phyloP scores from a whole-genome alignment of 768 basidiomycete genomes.

The Suillus lakei region DNA sequence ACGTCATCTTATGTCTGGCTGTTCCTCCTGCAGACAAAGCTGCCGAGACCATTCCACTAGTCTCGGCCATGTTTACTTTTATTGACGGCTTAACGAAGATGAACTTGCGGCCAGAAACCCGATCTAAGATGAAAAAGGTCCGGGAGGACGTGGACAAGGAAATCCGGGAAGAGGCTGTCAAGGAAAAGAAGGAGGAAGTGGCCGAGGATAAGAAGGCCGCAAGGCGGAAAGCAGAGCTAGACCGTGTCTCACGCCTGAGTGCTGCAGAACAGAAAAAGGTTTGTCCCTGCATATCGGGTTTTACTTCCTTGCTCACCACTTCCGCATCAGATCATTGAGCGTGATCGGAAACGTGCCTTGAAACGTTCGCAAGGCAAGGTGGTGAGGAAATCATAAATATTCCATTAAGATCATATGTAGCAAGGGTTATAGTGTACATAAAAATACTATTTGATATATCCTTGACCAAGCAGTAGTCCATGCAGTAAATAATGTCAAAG shows the following conservation, averaged over 20 bases:
- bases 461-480: background rate
- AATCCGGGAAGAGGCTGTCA: conserved; percentile 68
- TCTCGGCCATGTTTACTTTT: conserved; percentile 73
- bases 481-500: background rate
- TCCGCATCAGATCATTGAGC: conserved; percentile 60
- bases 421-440: conserved; percentile 2
- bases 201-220: conserved; percentile 73
- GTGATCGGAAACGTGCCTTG: conserved; percentile 74
- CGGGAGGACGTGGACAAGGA: conserved; percentile 74
- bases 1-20: conserved; percentile 70
- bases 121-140: conserved; percentile 71
- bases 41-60: conserved; percentile 57
- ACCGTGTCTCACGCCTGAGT: conserved; percentile 71
- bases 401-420: background rate
- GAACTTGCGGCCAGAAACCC: conserved; percentile 81
- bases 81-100: conserved; percentile 68
- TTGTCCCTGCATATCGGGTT: conserved; percentile 13
- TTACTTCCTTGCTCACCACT: background rate
- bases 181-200: conserved; percentile 73
- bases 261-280: conserved; percentile 87
- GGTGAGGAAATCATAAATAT: conserved; percentile 50
- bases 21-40: conserved; percentile 56
- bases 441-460: background rate
- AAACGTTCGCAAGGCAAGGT: conserved; percentile 73
- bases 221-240: conserved; percentile 76